A percentile compares a stretch with the other conserved stretches of the same genome.
Evolutionary conservation across 371 early-diverging fungal genomes (phyloP).

Genomic region (Mucor plumbeus): DNA sequence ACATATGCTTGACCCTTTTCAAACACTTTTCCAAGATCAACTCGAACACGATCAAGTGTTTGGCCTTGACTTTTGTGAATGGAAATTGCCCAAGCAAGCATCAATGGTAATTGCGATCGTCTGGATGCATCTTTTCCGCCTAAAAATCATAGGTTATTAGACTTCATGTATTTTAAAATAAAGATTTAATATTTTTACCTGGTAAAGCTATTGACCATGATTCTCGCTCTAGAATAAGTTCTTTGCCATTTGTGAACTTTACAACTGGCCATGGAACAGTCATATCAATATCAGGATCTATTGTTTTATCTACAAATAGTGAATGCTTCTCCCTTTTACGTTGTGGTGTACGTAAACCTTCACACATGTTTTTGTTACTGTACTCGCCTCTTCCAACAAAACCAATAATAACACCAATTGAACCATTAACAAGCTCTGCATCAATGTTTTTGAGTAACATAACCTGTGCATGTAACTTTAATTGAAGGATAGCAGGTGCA

Average conservation of each 20-base stretch:
- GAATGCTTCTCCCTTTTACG: conserved; percentile 12
- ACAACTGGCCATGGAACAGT: conserved; percentile 57
- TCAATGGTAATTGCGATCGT: conserved; percentile 68
- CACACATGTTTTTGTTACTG: conserved; percentile 5
- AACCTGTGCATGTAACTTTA: conserved; percentile 87
- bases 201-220: conserved; percentile 66
- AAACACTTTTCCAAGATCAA: conserved; percentile 82
- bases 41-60: conserved; percentile 80
- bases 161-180: too few species aligned
- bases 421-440: conserved; percentile 39
- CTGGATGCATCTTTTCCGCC: conserved; percentile 32
- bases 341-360: conserved; percentile 24
- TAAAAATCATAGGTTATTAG: background rate
- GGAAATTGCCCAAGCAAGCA: conserved; percentile 70
- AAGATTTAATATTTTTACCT: conserved; percentile 20
- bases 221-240: conserved; percentile 57
- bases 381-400: conserved; percentile 53
- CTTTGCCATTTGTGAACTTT: conserved; percentile 55
- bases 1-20: conserved; percentile 92
- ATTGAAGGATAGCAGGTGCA: conserved; percentile 64
- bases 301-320: background rate
- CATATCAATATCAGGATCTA: conserved; percentile 19
- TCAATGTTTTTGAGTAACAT: conserved; percentile 86
- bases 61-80: conserved; percentile 94
- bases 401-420: conserved; percentile 65